These are phyloP conservation scores for Mangifera indica DNA, from an alignment of 345 rosid species.

Conservation along the genomic window DNA sequence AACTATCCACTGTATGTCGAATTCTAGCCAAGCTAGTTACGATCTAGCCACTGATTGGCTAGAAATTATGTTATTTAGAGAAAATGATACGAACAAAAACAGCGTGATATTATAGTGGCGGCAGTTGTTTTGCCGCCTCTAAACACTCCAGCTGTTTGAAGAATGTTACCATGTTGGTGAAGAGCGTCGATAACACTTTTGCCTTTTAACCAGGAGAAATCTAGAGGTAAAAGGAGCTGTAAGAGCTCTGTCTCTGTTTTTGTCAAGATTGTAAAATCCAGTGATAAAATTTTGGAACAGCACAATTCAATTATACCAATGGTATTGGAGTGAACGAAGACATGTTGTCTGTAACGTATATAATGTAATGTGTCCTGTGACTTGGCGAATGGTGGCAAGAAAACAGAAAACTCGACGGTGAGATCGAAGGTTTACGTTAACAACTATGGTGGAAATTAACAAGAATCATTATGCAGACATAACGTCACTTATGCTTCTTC, in stretches of 20 bases:
- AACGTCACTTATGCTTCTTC: background rate
- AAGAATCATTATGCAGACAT: background rate
- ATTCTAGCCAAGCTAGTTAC: too few species aligned
- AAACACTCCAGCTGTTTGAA: background rate
- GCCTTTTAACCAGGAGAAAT: background rate
- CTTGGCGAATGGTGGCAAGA: background rate
- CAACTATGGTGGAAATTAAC: background rate
- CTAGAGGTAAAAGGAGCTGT: background rate
- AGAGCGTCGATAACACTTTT: background rate
- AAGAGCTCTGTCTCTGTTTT: background rate
- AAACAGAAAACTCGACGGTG: background rate
- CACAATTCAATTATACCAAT: background rate
- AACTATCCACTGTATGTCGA: too few species aligned
- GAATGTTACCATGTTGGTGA: background rate
- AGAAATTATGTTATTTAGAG: too few species aligned
- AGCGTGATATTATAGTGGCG: background rate
- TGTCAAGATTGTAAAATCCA: conserved; percentile 1
- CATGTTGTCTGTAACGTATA: background rate
- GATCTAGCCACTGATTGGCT: too few species aligned
- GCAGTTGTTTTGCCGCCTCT: background rate
- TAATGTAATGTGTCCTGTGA: background rate
- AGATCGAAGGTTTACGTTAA: background rate
- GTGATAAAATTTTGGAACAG: background rate
- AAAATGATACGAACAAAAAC: too few species aligned
- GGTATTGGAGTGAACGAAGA: background rate